phyloP scores from a whole-genome alignment of 2,329 filamentous ascomycete genomes.

The Periconia macrospinosa region DNA sequence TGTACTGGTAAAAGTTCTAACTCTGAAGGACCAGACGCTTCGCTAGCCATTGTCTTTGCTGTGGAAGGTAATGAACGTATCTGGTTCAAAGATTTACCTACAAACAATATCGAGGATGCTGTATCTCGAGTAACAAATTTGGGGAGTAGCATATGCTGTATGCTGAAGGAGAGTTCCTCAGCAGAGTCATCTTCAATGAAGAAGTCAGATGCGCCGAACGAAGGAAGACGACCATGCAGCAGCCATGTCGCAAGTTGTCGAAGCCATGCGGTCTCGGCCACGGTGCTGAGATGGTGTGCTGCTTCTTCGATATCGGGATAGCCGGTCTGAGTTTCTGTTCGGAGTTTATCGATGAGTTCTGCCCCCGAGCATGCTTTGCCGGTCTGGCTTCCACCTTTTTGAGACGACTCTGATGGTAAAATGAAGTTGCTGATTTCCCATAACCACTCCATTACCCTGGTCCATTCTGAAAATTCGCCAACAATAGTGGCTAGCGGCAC shows the following conservation, averaged over 20 bases:
- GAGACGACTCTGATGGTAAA: conserved; percentile 41
- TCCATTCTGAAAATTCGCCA: conserved; percentile 85
- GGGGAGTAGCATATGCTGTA: conserved; percentile 63
- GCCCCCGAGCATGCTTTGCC: conserved; percentile 63
- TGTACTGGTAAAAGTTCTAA: conserved; percentile 68
- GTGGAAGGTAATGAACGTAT: conserved; percentile 56
- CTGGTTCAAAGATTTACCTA: conserved; percentile 86
- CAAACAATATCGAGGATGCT: conserved; percentile 83
- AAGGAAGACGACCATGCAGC: conserved; percentile 80
- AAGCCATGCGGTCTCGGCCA: conserved; percentile 89
- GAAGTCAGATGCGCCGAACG: conserved; percentile 80
- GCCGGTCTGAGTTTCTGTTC: conserved; percentile 79
- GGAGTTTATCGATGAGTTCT: conserved; percentile 74
- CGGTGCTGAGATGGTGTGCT: conserved; percentile 69
- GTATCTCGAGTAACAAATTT: conserved; percentile 75
- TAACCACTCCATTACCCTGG: conserved; percentile 81
- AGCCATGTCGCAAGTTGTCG: conserved; percentile 90
- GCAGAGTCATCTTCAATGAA: conserved; percentile 62
- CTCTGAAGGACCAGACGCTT: conserved; percentile 45
- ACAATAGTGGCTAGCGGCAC: conserved; percentile 87
- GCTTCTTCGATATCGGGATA: conserved; percentile 83
- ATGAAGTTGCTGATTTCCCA: conserved; percentile 75
- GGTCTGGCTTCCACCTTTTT: conserved; percentile 13
- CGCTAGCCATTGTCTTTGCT: conserved; percentile 26
- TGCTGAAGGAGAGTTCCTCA: conserved; percentile 31